Conservation (phyloP, 2,329 filamentous ascomycete species). For the Penicillium sclerotiorum region DNA sequence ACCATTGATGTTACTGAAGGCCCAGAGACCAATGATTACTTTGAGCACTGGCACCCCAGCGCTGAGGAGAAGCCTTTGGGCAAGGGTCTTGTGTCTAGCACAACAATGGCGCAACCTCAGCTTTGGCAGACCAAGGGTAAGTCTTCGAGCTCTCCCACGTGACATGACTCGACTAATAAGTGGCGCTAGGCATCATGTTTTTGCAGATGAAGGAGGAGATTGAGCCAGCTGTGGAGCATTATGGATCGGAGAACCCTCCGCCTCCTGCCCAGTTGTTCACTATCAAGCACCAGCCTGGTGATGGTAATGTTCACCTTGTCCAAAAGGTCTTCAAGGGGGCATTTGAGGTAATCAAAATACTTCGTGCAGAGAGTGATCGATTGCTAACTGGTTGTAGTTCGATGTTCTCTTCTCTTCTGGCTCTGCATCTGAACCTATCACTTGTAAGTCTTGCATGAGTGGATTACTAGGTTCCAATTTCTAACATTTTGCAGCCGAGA, state of each 20-base stretch:
- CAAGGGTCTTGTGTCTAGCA: slow-evolving; percentile 73
- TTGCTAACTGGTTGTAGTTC: slow-evolving; percentile 59
- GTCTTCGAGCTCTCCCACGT: slow-evolving; percentile 20
- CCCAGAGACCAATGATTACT: slow-evolving; percentile 62
- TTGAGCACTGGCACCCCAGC: slow-evolving; percentile 61
- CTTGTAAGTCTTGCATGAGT: slow-evolving; percentile 45
- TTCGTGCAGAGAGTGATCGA: not conserved
- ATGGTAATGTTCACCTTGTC: slow-evolving; percentile 81
- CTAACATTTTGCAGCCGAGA: slow-evolving; percentile 49
- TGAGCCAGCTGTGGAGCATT: slow-evolving; percentile 60
- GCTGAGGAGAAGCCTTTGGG: slow-evolving; percentile 71
- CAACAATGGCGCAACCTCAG: slow-evolving; percentile 65
- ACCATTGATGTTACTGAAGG: slow-evolving; percentile 76
- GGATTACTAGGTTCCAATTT: not conserved
- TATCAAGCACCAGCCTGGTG: slow-evolving; percentile 60
- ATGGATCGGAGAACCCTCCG: slow-evolving; percentile 67
- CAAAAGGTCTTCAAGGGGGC: slow-evolving; percentile 89
- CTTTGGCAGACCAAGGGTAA: slow-evolving; percentile 81
- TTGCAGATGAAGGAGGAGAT: slow-evolving; percentile 65
- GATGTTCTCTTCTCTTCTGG: slow-evolving; percentile 86
- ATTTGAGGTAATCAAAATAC: slow-evolving; percentile 62
- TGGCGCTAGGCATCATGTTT: slow-evolving; percentile 64
- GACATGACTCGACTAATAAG: not conserved
- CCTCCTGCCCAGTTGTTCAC: slow-evolving; percentile 86
- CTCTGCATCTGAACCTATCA: slow-evolving; percentile 60